Evolutionary conservation across 225 moss, liverwort and hornwort species (phyloP), one percentile per base, ranked within the genome.

Genomic region (Pseudoscleropodium purum): DNA sequence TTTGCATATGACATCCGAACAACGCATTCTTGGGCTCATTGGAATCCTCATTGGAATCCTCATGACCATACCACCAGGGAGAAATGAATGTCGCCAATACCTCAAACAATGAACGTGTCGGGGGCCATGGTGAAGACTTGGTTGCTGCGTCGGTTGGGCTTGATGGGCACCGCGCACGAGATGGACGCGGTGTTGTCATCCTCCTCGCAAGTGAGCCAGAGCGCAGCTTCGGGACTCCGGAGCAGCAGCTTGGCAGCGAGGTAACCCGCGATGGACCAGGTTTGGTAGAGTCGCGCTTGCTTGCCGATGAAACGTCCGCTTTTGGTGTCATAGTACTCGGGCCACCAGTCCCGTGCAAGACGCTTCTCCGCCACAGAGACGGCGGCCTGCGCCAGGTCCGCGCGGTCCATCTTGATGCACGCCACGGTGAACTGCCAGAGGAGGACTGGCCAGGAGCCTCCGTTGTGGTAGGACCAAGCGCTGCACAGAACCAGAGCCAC

Each of bases 371-470:
- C 95, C 29, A 95, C 89, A 41, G 93, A 91, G 63, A 98, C 81
- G 33, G 98, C 98, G 81, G 88, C 92, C 84, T 94, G 90, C 6
- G 98, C 98, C 18, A 98, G 85, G 45, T 96, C 97, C 4, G 92
- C 89, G 47, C 94, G 94, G 21, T 91, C 93, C 96, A 97, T 96
- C 78, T 98, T 98, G 73, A 97, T 93, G 70, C 97, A 97, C 9
- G 97, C 98, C 29, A 96, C 96, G 9, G 98, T 95, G 80, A 98
- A 98, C 88, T 98, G 98, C 98, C 98, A 98, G 33, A 98, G 90
- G 61, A 98, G 93, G 56, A 96, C 95, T 31, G 98, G 98, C 98
- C 98, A 98, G 57, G 98, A 98, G 54, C 98, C 98, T 85, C 93
- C 95, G 52, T 98, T 98, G 89, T 98, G 98, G 67, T 98, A 98